Base-by-base conservation (phyloP, 352 stramenopile genomes). In the Ophiocytium majus region DNA sequence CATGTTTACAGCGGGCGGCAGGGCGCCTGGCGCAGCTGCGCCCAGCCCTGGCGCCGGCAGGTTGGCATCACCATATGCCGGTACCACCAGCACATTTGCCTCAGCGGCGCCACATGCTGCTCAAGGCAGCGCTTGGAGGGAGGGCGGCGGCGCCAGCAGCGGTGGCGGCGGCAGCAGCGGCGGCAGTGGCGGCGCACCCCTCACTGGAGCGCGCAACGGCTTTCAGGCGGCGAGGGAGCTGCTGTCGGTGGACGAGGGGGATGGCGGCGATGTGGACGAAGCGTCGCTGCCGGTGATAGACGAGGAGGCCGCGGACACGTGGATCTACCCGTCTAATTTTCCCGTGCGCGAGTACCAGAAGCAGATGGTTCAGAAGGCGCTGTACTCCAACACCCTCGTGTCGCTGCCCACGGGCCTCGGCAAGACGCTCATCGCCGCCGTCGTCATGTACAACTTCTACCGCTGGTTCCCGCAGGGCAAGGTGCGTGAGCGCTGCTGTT, bases 401-500 rank as follows among this genome's bases (percentile, higher is more conserved):
- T 96, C 93, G n/a, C 90, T 99, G 0, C 97, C 97, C 0, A 99
- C 97, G 0, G 97, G 97, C 23, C 90, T 99, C 14, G 97, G 97
- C n/a, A 99, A 99, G 90, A 99, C 97, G 10, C 91, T 99, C 9
- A 98, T 99, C 89, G 97, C 97, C 43, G 96, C 96, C 1, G 97
- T 99, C 0, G 97, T 99, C 50, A 99, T 99, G 95, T 99, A 98
- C 92, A 99, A 99, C 92, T 99, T 96, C 86, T 98, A 98, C 89
- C 92, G 96, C 1, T 99, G 97, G 97, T 99, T 63, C 36, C 75
- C 75, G 37, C 10, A 81, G n/a, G 75, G 75, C 31, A 81, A 81
- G 75, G 75, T 81, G 36, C 35, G 36, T 14, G 35, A 71, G 23
- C 23, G 57, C 57, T n/a, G n/a, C n/a, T n/a, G n/a, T n/a, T n/a